Evolutionary conservation across 1,284 basidiomycete species (phyloP).

Genomic region (Cutaneotrichosporon sp.): DNA sequence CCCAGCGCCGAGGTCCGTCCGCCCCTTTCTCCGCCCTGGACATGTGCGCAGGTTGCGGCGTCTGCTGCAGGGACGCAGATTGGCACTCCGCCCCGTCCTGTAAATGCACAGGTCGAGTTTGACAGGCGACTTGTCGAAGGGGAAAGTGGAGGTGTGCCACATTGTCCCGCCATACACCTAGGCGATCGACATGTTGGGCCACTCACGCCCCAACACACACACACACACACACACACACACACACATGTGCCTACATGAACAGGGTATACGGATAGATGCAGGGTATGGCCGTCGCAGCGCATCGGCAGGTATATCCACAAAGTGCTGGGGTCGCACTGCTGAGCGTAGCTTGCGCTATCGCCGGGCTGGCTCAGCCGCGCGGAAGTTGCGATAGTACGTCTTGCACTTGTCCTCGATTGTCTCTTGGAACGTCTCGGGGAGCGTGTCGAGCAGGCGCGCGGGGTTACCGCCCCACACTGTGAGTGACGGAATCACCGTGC

Average conservation of each 20-base stretch:
- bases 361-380: slow-evolving; percentile 30
- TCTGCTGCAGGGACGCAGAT: not conserved
- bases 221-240: no score
- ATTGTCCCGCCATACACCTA: no score
- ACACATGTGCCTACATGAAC: no score
- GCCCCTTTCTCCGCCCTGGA: no score
- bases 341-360: no score
- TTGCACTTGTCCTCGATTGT: slow-evolving; percentile 72
- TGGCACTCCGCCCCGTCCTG: no score
- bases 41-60: not conserved
- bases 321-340: not conserved
- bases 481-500: slow-evolving; percentile 85
- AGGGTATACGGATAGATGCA: slow-evolving; percentile 6
- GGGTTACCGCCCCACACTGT: slow-evolving; percentile 84
- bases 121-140: no score
- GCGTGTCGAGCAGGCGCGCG: slow-evolving; percentile 71
- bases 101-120: no score
- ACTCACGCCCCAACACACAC: no score
- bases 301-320: not conserved
- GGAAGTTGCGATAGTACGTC: slow-evolving; percentile 65
- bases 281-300: not conserved
- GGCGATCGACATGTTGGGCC: no score
- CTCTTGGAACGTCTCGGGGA: slow-evolving; percentile 86
- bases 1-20: no score
- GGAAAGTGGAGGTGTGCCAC: no score